Evolutionary conservation across 768 basidiomycete genomes (phyloP).

Genomic region (Naganishia antarctica): DNA sequence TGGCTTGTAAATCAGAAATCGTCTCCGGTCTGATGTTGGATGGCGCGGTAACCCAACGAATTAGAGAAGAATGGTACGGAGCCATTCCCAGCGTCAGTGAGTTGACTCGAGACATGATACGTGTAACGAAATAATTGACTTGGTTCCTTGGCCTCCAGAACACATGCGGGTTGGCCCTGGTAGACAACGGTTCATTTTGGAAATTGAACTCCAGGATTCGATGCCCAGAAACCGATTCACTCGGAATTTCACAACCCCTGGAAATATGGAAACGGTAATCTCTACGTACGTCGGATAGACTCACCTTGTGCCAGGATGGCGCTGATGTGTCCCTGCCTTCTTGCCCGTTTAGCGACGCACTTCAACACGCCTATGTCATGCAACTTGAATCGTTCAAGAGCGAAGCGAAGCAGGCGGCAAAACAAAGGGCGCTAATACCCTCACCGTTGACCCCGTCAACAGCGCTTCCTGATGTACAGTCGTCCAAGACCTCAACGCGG

Average conservation of each 20-base stretch:
- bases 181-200: slow-evolving; percentile 1
- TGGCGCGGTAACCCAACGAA: background rate
- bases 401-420: too few species aligned
- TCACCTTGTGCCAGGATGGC: too few species aligned
- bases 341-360: too few species aligned
- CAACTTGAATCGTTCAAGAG: too few species aligned
- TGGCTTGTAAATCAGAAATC: background rate
- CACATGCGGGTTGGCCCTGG: background rate
- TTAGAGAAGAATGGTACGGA: slow-evolving; percentile 2
- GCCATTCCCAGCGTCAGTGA: background rate
- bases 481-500: background rate
- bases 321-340: too few species aligned
- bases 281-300: too few species aligned
- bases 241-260: background rate
- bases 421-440: too few species aligned
- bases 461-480: background rate
- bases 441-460: background rate
- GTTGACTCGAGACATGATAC: too few species aligned
- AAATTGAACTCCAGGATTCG: background rate
- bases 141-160: too few species aligned
- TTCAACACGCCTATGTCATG: too few species aligned
- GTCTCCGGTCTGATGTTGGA: slow-evolving; percentile 2
- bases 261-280: too few species aligned
- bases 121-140: too few species aligned
- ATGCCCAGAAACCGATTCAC: background rate